phyloP scores from a whole-genome alignment of 2,329 filamentous ascomycete genomes.

The Lachnellula occidentalis region DNA sequence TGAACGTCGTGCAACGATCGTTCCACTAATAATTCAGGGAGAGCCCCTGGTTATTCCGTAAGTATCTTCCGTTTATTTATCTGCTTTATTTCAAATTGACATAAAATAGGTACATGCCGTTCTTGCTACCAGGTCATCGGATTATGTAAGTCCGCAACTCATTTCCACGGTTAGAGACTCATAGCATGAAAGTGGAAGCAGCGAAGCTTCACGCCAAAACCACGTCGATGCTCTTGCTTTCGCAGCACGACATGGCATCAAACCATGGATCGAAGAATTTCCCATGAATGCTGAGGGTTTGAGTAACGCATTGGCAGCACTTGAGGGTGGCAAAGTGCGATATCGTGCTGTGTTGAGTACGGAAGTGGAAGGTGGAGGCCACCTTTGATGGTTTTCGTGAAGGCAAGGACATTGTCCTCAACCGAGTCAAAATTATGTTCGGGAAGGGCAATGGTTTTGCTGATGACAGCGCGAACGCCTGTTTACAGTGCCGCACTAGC shows the following conservation, averaged over 20 bases:
- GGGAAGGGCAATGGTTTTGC: no score
- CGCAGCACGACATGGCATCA: slow-evolving; percentile 15
- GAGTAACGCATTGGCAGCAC: no score
- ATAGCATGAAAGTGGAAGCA: slow-evolving; percentile 8
- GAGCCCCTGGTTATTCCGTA: slow-evolving; percentile 10
- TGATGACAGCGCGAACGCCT: no score
- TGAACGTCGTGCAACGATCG: slow-evolving; percentile 11
- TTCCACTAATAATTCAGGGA: slow-evolving; percentile 12
- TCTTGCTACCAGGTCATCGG: slow-evolving; percentile 8
- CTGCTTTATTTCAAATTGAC: neutral
- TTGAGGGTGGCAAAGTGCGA: no score
- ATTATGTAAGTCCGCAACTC: slow-evolving; percentile 1
- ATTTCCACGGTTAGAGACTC: neutral
- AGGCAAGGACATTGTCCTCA: no score
- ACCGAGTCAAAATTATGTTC: no score
- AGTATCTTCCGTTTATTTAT: neutral
- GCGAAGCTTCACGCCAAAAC: slow-evolving; percentile 13
- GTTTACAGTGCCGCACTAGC: no score
- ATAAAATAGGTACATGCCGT: slow-evolving; percentile 9
- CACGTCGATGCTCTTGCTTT: slow-evolving; percentile 14
- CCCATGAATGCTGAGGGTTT: slow-evolving; percentile 1
- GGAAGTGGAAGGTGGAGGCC: no score
- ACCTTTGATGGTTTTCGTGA: no score
- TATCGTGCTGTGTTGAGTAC: no score
- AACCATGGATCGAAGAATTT: slow-evolving; percentile 18